These are phyloP conservation scores for Lipomyces yamanashiensis DNA, from an alignment of 805 yeast genomes.

Conservation along the genomic window DNA sequence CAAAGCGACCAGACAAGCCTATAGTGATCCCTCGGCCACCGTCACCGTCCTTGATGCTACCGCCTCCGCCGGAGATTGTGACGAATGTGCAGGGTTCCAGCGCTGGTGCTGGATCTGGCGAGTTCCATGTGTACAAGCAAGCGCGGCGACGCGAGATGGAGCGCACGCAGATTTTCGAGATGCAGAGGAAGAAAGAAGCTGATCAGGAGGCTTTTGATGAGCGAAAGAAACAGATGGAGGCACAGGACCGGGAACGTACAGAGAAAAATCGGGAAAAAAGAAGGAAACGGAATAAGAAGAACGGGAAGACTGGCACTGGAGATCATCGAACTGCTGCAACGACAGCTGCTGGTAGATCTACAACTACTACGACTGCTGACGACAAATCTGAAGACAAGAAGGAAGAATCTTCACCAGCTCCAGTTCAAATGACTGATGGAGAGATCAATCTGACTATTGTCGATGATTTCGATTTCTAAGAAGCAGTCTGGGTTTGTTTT, in stretches of 20 bases:
- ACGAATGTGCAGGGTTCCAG: conserved; percentile 44
- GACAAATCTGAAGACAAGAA: background rate
- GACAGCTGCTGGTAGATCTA: background rate
- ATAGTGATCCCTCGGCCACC: conserved; percentile 28
- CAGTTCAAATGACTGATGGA: conserved; percentile 21
- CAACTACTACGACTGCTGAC: background rate
- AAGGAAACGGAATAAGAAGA: conserved; percentile 19
- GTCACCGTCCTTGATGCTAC: conserved; percentile 17
- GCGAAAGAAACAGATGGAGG: conserved; percentile 24
- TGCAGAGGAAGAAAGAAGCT: conserved; percentile 36
- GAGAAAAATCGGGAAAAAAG: conserved; percentile 38
- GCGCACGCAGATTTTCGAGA: conserved; percentile 39
- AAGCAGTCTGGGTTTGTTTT: background rate
- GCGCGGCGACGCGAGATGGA: conserved; percentile 43
- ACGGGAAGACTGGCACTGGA: conserved; percentile 2
- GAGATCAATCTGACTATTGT: conserved; percentile 32
- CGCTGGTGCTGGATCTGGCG: conserved; percentile 49
- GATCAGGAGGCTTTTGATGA: conserved; percentile 40
- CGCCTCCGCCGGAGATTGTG: conserved; percentile 43
- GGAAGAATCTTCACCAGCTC: background rate
- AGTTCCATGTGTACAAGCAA: conserved; percentile 46
- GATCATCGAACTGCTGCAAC: background rate
- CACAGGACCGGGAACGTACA: conserved; percentile 41
- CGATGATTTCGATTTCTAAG: conserved; percentile 25
- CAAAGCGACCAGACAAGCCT: conserved; percentile 19